Conservation (phyloP, 208 protist genomes). For the Strigomonas oncopelti region DNA sequence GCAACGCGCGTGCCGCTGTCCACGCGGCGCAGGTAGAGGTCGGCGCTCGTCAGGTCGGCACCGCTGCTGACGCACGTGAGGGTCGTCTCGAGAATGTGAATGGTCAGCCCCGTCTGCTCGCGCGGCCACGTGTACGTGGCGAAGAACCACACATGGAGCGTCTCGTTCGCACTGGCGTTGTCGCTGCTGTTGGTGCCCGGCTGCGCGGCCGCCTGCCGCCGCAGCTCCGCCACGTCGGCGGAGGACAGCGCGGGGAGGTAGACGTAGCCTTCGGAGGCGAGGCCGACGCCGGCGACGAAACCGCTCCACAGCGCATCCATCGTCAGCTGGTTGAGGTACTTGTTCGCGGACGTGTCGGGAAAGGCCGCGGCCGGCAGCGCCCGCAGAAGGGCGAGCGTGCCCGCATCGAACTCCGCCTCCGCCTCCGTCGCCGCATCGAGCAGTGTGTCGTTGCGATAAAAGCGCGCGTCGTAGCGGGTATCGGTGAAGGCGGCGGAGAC, state of each 20-base stretch:
- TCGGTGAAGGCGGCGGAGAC: slow-evolving; percentile 38
- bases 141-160: slow-evolving; percentile 26
- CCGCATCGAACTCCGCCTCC: neutral
- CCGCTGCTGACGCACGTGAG: slow-evolving; percentile 41
- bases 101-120: slow-evolving; percentile 15
- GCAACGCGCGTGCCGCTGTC: slow-evolving; percentile 31
- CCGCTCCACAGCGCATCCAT: slow-evolving; percentile 60
- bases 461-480: slow-evolving; percentile 36
- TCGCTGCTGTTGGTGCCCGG: neutral
- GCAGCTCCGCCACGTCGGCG: neutral
- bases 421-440: neutral
- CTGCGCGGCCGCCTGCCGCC: neutral
- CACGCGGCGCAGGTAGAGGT: slow-evolving; percentile 30
- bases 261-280: slow-evolving; percentile 39
- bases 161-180: neutral
- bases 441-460: slow-evolving; percentile 4
- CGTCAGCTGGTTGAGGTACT: slow-evolving; percentile 39
- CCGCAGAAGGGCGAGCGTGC: neutral
- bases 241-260: slow-evolving; percentile 38
- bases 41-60: slow-evolving; percentile 12
- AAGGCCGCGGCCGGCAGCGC: slow-evolving; percentile 9
- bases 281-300: slow-evolving; percentile 46
- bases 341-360: slow-evolving; percentile 17
- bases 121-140: slow-evolving; percentile 28
- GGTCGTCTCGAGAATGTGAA: slow-evolving; percentile 21